Base-by-base conservation (phyloP, 306 rosid species). In the Quercus agrifolia region DNA sequence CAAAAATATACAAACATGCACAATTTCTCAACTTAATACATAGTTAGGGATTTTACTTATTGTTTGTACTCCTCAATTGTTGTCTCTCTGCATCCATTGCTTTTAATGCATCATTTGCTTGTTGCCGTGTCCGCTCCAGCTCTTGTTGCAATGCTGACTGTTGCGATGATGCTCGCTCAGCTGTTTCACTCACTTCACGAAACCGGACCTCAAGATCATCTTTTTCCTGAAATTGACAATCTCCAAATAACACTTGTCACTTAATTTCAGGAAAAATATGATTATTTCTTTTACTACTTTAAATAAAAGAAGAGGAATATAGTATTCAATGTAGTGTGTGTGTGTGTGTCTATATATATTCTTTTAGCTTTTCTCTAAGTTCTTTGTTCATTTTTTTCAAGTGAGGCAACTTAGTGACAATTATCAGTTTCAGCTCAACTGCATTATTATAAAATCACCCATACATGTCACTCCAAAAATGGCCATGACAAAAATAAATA, bases 61-160 rank as follows among this genome's bases (percentile, higher is more conserved):
- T 96, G 86, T 96, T 96, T 83, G 92, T 92, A 83, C 94, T 91
- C 88, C 99, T 85, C 76, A 96, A 80, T 82, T 96, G 99, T 83
- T 96, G 99, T 67, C 99, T 90, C 74, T 96, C 99, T 30, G 78
- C 88, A 87, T 96, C 98, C 89, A 96, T 93, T 79, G 97, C 99
- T 87, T 91, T 93, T 85, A 96, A 75, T 72, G 98, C 96, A 52
- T 96, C 99, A 82, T 93, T 96, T 18, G 98, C 99, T 87, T 93
- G 99, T 83, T 96, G 94, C 87, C 99, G 84, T 28, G 98, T 93
- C 73, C 96, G 97, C 83, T 96, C 98, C 80, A 96, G 78, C 86
- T 93, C 98, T 83, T 96, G 98, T 81, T 95, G 97, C 90, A 93
- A 81, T 70, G 89, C 84, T 71, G 85, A 75, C 75, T 89, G 94